phyloP scores from a whole-genome alignment of 2,329 filamentous ascomycete genomes.

The Colletotrichum cereale region DNA sequence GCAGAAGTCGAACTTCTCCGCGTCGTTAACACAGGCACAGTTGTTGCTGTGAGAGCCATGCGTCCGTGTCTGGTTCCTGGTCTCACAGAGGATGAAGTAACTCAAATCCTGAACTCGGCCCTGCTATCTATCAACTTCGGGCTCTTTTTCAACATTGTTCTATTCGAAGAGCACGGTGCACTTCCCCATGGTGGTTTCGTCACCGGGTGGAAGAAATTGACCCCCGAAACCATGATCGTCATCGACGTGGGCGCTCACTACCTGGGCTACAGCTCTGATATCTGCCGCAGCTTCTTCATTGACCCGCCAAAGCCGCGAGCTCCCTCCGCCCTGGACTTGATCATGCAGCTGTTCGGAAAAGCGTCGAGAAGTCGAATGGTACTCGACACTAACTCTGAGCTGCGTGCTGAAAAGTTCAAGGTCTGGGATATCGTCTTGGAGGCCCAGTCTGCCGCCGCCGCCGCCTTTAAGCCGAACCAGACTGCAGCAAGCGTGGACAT shows the following conservation, averaged over 20 bases:
- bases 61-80: conserved; percentile 65
- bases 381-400: conserved; percentile 23
- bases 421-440: conserved; percentile 73
- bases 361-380: background rate
- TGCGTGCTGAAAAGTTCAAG: conserved; percentile 63
- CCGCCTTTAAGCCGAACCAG: conserved; percentile 62
- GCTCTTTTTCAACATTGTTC: conserved; percentile 73
- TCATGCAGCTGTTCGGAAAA: background rate
- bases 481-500: conserved; percentile 72
- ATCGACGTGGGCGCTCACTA: conserved; percentile 74
- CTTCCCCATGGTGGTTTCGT: conserved; percentile 67
- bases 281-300: conserved; percentile 72
- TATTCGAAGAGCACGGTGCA: conserved; percentile 69
- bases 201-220: conserved; percentile 63
- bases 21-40: conserved; percentile 74
- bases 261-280: conserved; percentile 73
- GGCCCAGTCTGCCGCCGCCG: conserved; percentile 69
- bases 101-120: conserved; percentile 65
- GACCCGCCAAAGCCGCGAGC: conserved; percentile 45
- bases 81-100: conserved; percentile 70
- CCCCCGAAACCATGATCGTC: conserved; percentile 67
- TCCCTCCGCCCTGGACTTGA: background rate
- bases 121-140: conserved; percentile 66
- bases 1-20: conserved; percentile 69
- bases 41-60: conserved; percentile 71